Evolutionary conservation across 2,329 filamentous ascomycete species (phyloP), one percentile per base, ranked within the genome.

Genomic region (Plectosphaerella sp.): DNA sequence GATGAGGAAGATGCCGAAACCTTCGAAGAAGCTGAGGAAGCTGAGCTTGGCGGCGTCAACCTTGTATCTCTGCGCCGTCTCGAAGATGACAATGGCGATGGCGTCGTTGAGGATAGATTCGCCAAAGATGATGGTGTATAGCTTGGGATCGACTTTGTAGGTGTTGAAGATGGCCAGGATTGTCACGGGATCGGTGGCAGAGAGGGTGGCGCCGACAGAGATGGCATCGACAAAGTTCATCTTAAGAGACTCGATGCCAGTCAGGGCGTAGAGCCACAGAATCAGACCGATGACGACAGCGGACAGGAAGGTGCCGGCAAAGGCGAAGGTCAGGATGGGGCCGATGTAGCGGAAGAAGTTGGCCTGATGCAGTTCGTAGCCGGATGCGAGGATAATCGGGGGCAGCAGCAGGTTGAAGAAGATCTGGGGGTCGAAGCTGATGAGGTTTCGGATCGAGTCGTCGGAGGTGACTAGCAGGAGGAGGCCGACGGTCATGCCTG

Each of bases 301-400:
- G 39, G 94, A 99, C 57, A 99, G 88, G 66, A 99, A 97, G 1
- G 94, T 99, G 33, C 94, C 94, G 48, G 89, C 92, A 67, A 99
- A 97, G 25, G 94, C 94, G 69, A 99, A 99, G 4, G 94, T 97
- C 59, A 99, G 76, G 62, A 99, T 99, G 7, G 91, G 95, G 56
- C 94, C 93, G 56, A 97, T 96, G 64, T 99, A 96, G 59, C 93
- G 88, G 73, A 99, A 99, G 80, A 99, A 99, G 74, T 99, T 99
- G 61, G 90, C 92, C 74, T 99, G 94, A 69, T 99, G 94, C 55
- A 99, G 73, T 72, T 99, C 94, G 73, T 97, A 99, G 51, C 94
- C 94, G 15, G 93, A 97, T 15, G 92, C 93, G 25, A 99, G 80
- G 67, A 99, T 99, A 67, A 99, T 99, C 52, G 94, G 94, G 37